A percentile compares a stretch with the other conserved stretches of the same genome.
These are phyloP conservation scores for Phyllostachys edulis DNA, from an alignment of 176 grass and related monocot genomes.

Conservation along the genomic window DNA sequence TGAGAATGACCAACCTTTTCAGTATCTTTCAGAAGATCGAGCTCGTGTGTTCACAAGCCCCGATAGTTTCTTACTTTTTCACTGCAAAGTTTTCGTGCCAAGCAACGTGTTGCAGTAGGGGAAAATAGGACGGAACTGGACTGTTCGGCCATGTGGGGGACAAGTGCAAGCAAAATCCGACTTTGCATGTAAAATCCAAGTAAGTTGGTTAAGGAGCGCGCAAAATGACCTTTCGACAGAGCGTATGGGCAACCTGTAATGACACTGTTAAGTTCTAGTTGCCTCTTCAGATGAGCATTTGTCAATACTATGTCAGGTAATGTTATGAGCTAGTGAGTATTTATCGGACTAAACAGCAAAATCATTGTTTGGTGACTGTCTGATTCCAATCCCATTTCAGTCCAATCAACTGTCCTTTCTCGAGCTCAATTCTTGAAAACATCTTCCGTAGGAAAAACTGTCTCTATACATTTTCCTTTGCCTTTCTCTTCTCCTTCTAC, in stretches of 20 bases:
- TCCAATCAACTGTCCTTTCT: not conserved
- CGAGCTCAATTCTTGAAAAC: not conserved
- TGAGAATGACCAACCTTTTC: not conserved
- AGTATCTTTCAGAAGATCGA: not conserved
- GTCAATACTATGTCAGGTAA: not conserved
- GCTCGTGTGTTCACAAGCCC: not conserved
- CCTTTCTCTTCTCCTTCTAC: not conserved
- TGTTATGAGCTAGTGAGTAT: not conserved
- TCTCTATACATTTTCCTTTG: not conserved
- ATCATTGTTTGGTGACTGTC: not conserved
- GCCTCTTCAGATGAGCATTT: not conserved
- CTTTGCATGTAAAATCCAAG: conserved; percentile 17
- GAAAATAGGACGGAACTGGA: not conserved
- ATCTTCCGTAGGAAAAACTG: not conserved
- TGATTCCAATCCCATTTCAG: not conserved
- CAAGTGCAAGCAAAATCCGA: conserved; percentile 8
- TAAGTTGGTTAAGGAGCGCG: not conserved
- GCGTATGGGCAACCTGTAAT: not conserved
- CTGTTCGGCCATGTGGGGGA: conserved; percentile 39
- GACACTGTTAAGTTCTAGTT: not conserved
- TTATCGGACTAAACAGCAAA: not conserved
- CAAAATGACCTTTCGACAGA: not conserved
- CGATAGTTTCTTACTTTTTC: not conserved
- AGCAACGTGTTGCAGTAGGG: conserved; percentile 12
- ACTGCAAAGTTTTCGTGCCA: not conserved